Evolutionary conservation across 345 rosid species (phyloP).

Genomic region (Luvunga scandens): DNA sequence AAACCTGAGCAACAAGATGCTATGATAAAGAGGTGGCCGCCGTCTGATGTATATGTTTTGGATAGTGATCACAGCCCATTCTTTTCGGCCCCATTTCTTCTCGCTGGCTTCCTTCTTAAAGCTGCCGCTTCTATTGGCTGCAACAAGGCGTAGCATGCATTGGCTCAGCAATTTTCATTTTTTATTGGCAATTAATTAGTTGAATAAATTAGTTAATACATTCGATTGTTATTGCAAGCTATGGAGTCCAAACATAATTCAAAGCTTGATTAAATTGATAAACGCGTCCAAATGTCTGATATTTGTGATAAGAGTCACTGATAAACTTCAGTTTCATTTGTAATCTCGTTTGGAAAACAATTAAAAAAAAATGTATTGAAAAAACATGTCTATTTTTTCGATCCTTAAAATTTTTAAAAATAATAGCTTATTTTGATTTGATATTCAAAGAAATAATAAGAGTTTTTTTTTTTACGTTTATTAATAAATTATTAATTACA

Average conservation of each 20-base stretch:
- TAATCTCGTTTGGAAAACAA: background rate
- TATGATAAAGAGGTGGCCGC: constrained; percentile 76
- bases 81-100: constrained; percentile 68
- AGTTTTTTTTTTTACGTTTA: too few species aligned
- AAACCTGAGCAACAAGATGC: constrained; percentile 77
- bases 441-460: too few species aligned
- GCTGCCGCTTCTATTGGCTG: constrained; percentile 42
- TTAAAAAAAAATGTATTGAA: too few species aligned
- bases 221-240: background rate
- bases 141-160: background rate
- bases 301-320: background rate
- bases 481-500: background rate
- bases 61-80: constrained; percentile 86
- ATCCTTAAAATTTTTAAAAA: too few species aligned
- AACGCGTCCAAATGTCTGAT: background rate
- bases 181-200: background rate
- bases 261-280: background rate
- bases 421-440: too few species aligned
- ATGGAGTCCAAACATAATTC: background rate
- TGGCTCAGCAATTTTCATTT: background rate
- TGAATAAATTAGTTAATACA: background rate
- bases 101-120: constrained; percentile 68
- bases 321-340: background rate
- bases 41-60: constrained; percentile 46
- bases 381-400: background rate